Conservation (phyloP, 441 rosid genomes). For the Rhodomyrtus psidioides region DNA sequence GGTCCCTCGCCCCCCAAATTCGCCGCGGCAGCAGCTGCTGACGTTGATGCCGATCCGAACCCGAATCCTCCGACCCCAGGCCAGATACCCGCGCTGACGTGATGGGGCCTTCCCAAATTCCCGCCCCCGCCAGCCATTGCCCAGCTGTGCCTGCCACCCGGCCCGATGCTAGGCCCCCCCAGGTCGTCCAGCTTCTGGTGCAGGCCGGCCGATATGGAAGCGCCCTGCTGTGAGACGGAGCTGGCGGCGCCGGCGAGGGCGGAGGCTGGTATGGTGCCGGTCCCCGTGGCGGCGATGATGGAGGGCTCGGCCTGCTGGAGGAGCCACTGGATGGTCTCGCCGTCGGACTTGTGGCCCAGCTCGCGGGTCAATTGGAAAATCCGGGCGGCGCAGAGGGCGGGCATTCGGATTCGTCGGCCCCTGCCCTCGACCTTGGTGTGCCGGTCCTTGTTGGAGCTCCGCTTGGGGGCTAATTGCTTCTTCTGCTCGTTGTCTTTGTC, state of each 20-base stretch:
- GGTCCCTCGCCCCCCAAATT: constrained; percentile 39
- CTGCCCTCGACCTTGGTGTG: constrained; percentile 96
- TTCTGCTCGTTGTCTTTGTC: constrained; percentile 48
- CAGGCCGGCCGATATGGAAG: constrained; percentile 52
- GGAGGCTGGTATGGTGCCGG: constrained; percentile 94
- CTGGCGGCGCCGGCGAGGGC: constrained; percentile 57
- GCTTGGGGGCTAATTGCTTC: constrained; percentile 66
- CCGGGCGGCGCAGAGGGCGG: constrained; percentile 94
- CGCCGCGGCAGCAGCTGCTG: constrained; percentile 15
- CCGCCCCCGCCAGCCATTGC: constrained; percentile 51
- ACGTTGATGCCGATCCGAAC: constrained; percentile 29
- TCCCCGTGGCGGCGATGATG: constrained; percentile 83
- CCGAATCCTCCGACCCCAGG: constrained; percentile 65
- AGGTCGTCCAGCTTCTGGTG: constrained; percentile 60
- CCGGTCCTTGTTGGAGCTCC: constrained; percentile 91
- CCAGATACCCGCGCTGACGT: constrained; percentile 55
- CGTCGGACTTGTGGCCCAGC: constrained; percentile 95
- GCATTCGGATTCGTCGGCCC: constrained; percentile 95
- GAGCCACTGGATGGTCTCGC: constrained; percentile 95
- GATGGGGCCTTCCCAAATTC: constrained; percentile 59
- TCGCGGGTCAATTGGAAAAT: constrained; percentile 93
- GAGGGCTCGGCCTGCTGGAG: constrained; percentile 93
- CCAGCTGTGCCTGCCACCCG: constrained; percentile 47
- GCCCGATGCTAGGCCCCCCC: constrained; percentile 55
- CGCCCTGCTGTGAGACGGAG: constrained; percentile 56